Evolutionary conservation across 2,329 filamentous ascomycete genomes (phyloP), one percentile per base, ranked within the genome.

Genomic region (Claviceps sp.): DNA sequence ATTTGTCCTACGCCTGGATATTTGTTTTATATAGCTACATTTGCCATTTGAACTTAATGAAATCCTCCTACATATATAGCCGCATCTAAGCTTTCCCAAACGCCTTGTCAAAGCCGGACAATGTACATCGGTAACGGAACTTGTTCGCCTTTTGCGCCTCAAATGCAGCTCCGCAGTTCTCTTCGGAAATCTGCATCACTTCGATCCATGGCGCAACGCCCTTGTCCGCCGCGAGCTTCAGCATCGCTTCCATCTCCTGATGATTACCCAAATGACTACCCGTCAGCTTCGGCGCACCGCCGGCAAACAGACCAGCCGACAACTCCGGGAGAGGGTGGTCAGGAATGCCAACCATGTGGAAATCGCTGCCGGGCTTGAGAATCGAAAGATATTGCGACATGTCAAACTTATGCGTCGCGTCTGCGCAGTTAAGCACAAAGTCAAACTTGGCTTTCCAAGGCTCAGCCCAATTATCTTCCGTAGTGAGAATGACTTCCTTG

Each of bases 111-210:
- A 77, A 86, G 9, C 78, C 78, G 13, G 78, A 80, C 60, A 90
- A 65, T 0, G 84, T 86, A 60, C 87, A 83, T 42, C 86, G 74
- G 64, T 87, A 91, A 37, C 76, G 75, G 14, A 89, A 82, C 63
- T 86, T 78, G 59, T 85, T 85, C 56, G 79, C 79, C 62, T 84
- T 79, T 49, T 90, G 77, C 57, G 82, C 75, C 64, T 82, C 75
- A 18, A 88, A 77, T 0, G 81, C 85, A 69, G 88, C 75, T 65
- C 81, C 81, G 62, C 84, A 82, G 0, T 81, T 83, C 57, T 80
- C 73, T 62, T 82, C 83, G 7, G 77, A 78, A 49, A 88, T 79
- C 26, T 79, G 72, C n/a, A 86, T 71, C 26, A 78, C 72, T 62
- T 84, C 72, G 20, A 84, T 74, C 74, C 75, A 79, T 0, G 78